A percentile compares a stretch with the other conserved stretches of the same genome.
These are phyloP conservation scores for Paratinospora sagittata DNA, from an alignment of 164 flowering plant species.

Conservation along the genomic window DNA sequence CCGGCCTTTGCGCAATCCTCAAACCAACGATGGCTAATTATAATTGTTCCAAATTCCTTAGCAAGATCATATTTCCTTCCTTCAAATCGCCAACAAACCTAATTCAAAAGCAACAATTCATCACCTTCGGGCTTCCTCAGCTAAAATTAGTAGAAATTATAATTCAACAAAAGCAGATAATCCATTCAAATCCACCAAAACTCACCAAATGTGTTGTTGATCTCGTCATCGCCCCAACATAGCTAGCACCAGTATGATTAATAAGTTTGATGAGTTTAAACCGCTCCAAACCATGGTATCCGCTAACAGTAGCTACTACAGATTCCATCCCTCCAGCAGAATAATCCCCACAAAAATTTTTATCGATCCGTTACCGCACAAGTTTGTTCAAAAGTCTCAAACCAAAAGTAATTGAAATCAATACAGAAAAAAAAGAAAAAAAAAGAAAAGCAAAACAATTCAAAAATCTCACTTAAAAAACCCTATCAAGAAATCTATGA, in stretches of 20 bases:
- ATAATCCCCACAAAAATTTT: conserved; percentile 10
- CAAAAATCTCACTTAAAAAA: too few relatives aligned
- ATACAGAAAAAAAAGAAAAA: too few relatives aligned
- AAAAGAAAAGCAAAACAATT: neutral
- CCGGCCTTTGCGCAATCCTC: conserved; percentile 74
- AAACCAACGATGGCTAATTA: conserved; percentile 82
- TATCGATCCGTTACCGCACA: neutral
- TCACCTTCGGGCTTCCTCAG: neutral
- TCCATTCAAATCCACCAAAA: neutral
- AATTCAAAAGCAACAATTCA: neutral
- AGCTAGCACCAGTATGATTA: conserved; percentile 67
- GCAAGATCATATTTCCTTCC: conserved; percentile 73
- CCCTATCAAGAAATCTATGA: too few relatives aligned
- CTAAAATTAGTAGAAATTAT: neutral
- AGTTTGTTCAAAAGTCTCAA: too few relatives aligned
- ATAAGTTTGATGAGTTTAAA: conserved; percentile 88
- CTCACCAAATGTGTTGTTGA: conserved; percentile 80
- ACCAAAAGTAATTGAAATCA: too few relatives aligned
- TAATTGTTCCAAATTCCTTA: conserved; percentile 36
- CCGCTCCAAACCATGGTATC: conserved; percentile 74
- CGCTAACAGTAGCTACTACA: conserved; percentile 82
- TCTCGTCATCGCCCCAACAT: conserved; percentile 62
- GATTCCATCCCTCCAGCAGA: conserved; percentile 53
- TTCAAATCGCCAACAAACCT: conserved; percentile 84
- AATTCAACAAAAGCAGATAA: neutral